Evolutionary conservation across 2,329 filamentous ascomycete species (phyloP), one percentile per base, ranked within the genome.

Genomic region (Anthostomella pinea): DNA sequence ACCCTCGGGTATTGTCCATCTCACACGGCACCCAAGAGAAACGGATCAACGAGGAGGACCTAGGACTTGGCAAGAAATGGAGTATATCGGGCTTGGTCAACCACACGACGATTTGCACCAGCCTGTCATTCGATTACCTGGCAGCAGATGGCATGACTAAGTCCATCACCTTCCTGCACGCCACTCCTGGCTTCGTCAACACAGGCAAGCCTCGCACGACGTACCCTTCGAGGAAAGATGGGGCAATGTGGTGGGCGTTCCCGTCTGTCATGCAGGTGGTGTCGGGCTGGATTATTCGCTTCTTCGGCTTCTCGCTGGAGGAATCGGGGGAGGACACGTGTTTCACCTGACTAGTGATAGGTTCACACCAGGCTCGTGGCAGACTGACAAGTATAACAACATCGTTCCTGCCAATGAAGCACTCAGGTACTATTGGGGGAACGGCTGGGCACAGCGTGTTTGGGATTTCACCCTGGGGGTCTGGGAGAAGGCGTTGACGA

Each of bases 1-100:
- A 45, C 4, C 57, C 58, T n/a, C 57, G 53, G 6, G 53, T 65
- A 7, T 50, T 63, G 3, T 47, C 38, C 14, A 48, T 66, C 8
- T 45, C 63, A 6, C 57, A 59, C 22, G 59, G 51, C 4, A 48
- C 41, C 23, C 53, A 45, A 11, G 62, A 63, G 36, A 52, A 49
- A 17, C 20, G 26, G 2, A 46, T 63, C 18, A 23, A 38, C 27
- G 52, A 54, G 19, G n/a, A 52, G 1, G 59, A 64, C 33, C 22
- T 62, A 1, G 48, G 51, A 3, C 50, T 59, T 1, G 47, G 55
- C 13, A 46, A 47, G 14, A 33, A 45, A 2, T 60, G 54, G 52
- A 28, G 34, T 0, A 33, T 51, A 4, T 9, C n/a, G 10, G 28
- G 29, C 4, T 31, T 52, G 2, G 43, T 57, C 9, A 52, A 53